Percentiles rank a stretch among this genome's conserved stretches.
Evolutionary conservation across 441 rosid species (phyloP).

Genomic region (Euphorbia celastroides): DNA sequence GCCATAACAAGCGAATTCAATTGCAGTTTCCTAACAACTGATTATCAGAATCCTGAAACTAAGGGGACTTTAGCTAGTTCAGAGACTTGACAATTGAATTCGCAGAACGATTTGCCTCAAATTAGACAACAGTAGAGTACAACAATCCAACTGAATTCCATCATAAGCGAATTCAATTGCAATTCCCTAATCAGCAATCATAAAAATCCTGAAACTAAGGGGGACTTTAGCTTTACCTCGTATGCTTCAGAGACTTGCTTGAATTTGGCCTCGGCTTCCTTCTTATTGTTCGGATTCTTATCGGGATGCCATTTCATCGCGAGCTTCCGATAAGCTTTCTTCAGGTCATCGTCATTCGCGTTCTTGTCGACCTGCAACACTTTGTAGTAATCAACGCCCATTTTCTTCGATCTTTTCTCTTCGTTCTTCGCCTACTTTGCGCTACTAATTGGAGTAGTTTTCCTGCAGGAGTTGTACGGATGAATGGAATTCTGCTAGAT

Average conservation of each 20-base stretch:
- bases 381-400: conserved; percentile 87
- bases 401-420: conserved; percentile 11
- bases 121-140: no score
- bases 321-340: conserved; percentile 87
- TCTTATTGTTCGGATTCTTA: conserved; percentile 78
- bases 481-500: not conserved
- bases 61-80: no score
- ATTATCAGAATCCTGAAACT: no score
- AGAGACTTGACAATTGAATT: no score
- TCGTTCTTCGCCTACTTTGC: not conserved
- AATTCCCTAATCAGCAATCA: no score
- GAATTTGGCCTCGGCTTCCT: conserved; percentile 90
- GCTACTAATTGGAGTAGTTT: not conserved
- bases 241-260: conserved; percentile 92
- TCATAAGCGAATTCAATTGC: no score
- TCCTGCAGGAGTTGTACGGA: not conserved
- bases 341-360: conserved; percentile 76
- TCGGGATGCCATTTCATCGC: conserved; percentile 98
- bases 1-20: no score
- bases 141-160: no score
- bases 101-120: no score
- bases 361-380: conserved; percentile 61
- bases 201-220: not conserved
- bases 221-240: conserved; percentile 63
- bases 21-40: no score